Percentiles rank a stretch among this genome's conserved stretches.
phyloP scores from a whole-genome alignment of 192 early-diverging fungal genomes.

The Podila horticola region DNA sequence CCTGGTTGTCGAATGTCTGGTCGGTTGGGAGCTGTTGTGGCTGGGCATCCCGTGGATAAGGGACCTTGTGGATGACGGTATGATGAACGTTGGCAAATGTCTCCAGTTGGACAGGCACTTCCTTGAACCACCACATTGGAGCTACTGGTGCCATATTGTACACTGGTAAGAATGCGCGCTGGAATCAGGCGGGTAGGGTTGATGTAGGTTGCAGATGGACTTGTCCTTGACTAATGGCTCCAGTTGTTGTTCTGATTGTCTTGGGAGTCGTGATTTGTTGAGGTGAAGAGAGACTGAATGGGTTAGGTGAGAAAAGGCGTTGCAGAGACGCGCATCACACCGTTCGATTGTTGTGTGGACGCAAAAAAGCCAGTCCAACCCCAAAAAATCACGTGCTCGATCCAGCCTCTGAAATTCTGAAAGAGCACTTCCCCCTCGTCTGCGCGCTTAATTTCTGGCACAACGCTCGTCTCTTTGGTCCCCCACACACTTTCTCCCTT shows the following conservation, averaged over 20 bases:
- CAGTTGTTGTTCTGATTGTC: too few species aligned
- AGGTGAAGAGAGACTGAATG: too few species aligned
- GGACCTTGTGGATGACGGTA: constrained; percentile 19
- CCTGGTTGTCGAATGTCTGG: constrained; percentile 30
- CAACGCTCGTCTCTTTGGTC: neutral
- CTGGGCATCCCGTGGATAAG: constrained; percentile 9
- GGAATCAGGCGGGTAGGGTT: too few species aligned
- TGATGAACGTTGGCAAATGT: constrained; percentile 38
- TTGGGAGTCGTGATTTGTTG: too few species aligned
- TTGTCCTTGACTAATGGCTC: too few species aligned
- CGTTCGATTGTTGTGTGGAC: too few species aligned
- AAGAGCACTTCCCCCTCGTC: neutral
- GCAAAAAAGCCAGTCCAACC: too few species aligned
- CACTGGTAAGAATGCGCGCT: neutral
- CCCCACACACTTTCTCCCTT: neutral
- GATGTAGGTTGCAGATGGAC: too few species aligned
- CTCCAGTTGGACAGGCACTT: constrained; percentile 42
- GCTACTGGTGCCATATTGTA: constrained; percentile 16
- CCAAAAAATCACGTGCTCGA: too few species aligned
- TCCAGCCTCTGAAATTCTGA: too few species aligned
- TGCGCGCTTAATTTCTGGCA: neutral
- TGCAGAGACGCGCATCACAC: too few species aligned
- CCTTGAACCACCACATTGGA: constrained; percentile 53
- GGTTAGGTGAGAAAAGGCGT: too few species aligned
- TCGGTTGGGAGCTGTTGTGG: neutral